These are phyloP conservation scores for Periconia sp. DNA, from an alignment of 2,329 filamentous ascomycete genomes.

Conservation along the genomic window DNA sequence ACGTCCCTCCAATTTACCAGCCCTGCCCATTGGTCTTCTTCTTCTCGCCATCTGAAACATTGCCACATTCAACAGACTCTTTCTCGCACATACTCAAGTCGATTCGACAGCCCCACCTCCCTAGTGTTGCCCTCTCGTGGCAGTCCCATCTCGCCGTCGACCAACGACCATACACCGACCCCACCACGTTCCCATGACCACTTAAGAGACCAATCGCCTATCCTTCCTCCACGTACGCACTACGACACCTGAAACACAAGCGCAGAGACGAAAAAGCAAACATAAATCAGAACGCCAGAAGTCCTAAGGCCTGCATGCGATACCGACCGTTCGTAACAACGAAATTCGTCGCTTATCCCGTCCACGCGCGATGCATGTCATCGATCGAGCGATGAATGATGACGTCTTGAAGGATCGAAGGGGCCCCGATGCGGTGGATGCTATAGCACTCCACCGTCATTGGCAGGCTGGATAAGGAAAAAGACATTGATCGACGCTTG, in stretches of 20 bases:
- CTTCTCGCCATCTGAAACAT: too few species aligned
- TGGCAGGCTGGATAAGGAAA: slow-evolving; percentile 18
- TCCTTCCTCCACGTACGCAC: slow-evolving; percentile 15
- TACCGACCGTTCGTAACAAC: slow-evolving; percentile 14
- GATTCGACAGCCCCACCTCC: too few species aligned
- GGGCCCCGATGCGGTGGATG: slow-evolving; percentile 2
- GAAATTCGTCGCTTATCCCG: slow-evolving; percentile 11
- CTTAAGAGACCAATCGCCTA: slow-evolving; percentile 28
- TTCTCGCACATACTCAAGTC: too few species aligned
- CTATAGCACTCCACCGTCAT: slow-evolving; percentile 17
- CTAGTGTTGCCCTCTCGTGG: too few species aligned
- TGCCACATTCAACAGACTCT: too few species aligned
- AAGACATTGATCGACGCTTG: slow-evolving; percentile 16
- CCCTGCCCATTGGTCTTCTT: background rate
- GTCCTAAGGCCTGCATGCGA: slow-evolving; percentile 6
- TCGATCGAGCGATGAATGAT: slow-evolving; percentile 1
- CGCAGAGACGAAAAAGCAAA: slow-evolving; percentile 25
- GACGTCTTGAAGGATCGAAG: slow-evolving; percentile 2
- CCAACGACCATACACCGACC: slow-evolving; percentile 21
- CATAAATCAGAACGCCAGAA: slow-evolving; percentile 11
- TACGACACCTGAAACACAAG: slow-evolving; percentile 31
- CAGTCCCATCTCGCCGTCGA: slow-evolving; percentile 1
- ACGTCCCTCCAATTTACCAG: background rate
- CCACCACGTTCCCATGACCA: slow-evolving; percentile 26
- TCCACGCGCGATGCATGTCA: background rate